Evolutionary conservation across 371 early-diverging fungal species (phyloP), one percentile per base, ranked within the genome.

Genomic region (Haplosporangium sp.): DNA sequence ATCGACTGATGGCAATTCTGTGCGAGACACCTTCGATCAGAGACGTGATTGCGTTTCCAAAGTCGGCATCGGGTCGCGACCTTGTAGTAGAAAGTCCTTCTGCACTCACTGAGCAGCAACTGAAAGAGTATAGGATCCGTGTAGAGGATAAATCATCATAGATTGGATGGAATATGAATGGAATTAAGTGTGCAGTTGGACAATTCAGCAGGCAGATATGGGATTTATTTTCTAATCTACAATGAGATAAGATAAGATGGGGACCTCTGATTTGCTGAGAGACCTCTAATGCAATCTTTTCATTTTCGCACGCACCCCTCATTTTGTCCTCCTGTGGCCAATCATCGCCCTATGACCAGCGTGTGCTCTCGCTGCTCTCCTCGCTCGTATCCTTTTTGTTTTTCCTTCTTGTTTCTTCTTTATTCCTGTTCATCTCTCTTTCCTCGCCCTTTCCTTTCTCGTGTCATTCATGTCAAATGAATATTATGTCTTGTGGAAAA

Each of bases 41-140:
- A 16, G 95, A 96, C 64, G 97, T 97, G 40, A 96, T 97, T 75
- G 96, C 97, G 5, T 97, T 97, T 75, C 97, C 96, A 2, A 96
- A 97, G 68, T 86, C 94, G 11, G 84, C 92, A 5, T 89, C 88
- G 40, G 96, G 96, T 36, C 89, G 89, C 29, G 97, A 97, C 75
- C 81, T 94, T 52, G 92, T 94, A 29, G 93, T 94, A n/a, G 86
- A 86, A 16, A 90, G 93, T 62, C 97, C 97, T 2, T 87, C 92
- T 0, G 67, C 64, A 40, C 86, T 94, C 0, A 84, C 89, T 2
- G 73, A 83, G 8, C 86, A 79, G 48, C 92, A 91, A 69, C 74
- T 96, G 46, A 80, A 81, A 5, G 93, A 94, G 61, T 94, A 95
- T 74, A 72, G 62, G 70, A 76, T 76, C 62, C 48, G 58, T 12